These are phyloP conservation scores for Colletotrichum acutatum DNA, from an alignment of 2,329 filamentous ascomycete genomes.

Conservation along the genomic window DNA sequence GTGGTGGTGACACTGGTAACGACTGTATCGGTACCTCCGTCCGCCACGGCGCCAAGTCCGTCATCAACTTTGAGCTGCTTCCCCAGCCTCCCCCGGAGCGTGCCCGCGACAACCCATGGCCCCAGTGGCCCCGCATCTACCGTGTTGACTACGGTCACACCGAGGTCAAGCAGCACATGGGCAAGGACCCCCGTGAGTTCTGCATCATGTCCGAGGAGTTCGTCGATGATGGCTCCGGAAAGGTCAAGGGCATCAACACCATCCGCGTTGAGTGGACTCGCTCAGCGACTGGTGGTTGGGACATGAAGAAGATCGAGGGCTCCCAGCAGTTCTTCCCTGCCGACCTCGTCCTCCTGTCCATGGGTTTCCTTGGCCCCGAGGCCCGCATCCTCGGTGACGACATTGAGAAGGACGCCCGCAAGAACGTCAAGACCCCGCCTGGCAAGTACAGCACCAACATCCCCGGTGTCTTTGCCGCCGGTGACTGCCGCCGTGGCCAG, in stretches of 20 bases:
- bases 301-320: slow-evolving; percentile 97
- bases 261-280: slow-evolving; percentile 97
- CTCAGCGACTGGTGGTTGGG: slow-evolving; percentile 89
- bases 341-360: slow-evolving; percentile 91
- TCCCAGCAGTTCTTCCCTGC: slow-evolving; percentile 97
- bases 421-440: slow-evolving; percentile 94
- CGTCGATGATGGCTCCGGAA: slow-evolving; percentile 86
- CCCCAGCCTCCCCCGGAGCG: slow-evolving; percentile 93
- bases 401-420: slow-evolving; percentile 90
- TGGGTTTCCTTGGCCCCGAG: slow-evolving; percentile 97
- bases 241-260: slow-evolving; percentile 96
- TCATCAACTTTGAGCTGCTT: slow-evolving; percentile 95
- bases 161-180: slow-evolving; percentile 95
- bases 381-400: slow-evolving; percentile 87
- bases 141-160: slow-evolving; percentile 98
- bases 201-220: slow-evolving; percentile 99
- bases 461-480: slow-evolving; percentile 89
- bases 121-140: slow-evolving; percentile 97
- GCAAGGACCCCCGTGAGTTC: slow-evolving; percentile 95
- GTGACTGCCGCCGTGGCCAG: slow-evolving; percentile 94
- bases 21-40: slow-evolving; percentile 98
- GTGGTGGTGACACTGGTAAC: slow-evolving; percentile 97
- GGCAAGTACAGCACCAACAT: slow-evolving; percentile 92
- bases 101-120: slow-evolving; percentile 95
- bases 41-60: slow-evolving; percentile 93